These are phyloP conservation scores for Colletotrichum zoysiae DNA, from an alignment of 2,329 filamentous ascomycete species.

Conservation along the genomic window DNA sequence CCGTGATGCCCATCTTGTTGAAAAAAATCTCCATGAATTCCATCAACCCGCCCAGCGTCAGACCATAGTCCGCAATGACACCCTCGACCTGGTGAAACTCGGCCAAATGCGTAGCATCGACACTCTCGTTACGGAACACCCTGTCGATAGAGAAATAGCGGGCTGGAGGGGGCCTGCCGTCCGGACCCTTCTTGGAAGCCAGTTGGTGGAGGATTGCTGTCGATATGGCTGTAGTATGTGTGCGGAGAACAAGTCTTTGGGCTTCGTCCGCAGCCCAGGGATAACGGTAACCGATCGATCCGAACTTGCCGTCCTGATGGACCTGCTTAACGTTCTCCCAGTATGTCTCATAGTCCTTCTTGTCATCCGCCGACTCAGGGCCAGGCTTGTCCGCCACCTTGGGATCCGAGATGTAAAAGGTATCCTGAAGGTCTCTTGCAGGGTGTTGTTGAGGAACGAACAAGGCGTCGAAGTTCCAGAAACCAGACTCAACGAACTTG, in stretches of 20 bases:
- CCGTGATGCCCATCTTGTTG: slow-evolving; percentile 88
- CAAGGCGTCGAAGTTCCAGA: slow-evolving; percentile 71
- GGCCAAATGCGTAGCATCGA: slow-evolving; percentile 95
- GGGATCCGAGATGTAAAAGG: slow-evolving; percentile 97
- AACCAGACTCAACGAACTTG: slow-evolving; percentile 93
- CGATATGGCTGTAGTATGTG: slow-evolving; percentile 94
- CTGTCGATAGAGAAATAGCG: slow-evolving; percentile 98
- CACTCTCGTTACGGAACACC: slow-evolving; percentile 97
- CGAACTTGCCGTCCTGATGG: slow-evolving; percentile 91
- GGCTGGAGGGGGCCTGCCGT: slow-evolving; percentile 74
- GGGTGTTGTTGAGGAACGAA: slow-evolving; percentile 78
- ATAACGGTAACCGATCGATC: slow-evolving; percentile 96
- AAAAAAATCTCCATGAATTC: slow-evolving; percentile 97
- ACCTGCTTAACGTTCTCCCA: slow-evolving; percentile 89
- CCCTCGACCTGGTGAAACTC: slow-evolving; percentile 99
- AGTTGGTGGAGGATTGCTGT: slow-evolving; percentile 93
- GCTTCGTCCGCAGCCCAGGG: slow-evolving; percentile 92
- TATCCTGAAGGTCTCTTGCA: slow-evolving; percentile 96
- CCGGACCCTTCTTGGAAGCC: slow-evolving; percentile 82
- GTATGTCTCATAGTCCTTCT: slow-evolving; percentile 83
- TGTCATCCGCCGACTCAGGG: slow-evolving; percentile 65
- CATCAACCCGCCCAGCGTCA: slow-evolving; percentile 93
- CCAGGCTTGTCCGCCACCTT: slow-evolving; percentile 77
- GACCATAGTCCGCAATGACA: slow-evolving; percentile 95
- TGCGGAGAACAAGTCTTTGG: slow-evolving; percentile 88